Evolutionary conservation across 225 moss, liverwort and hornwort species (phyloP), one percentile per base, ranked within the genome.

Genomic region (Ulota crispa): DNA sequence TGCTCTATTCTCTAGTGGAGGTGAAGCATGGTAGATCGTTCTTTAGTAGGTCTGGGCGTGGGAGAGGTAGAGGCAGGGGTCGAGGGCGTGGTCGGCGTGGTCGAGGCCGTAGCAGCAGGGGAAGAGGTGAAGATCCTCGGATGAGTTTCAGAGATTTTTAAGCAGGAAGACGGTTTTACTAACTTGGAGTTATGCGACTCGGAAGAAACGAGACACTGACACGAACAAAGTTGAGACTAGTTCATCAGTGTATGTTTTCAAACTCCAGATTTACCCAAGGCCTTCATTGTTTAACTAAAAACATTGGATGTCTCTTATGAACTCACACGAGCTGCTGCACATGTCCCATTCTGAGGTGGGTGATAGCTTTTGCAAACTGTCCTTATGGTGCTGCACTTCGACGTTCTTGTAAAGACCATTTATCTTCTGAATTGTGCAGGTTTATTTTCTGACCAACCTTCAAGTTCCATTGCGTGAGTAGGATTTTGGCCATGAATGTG

Each of bases 61-160:
- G 95, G 19, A 85, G 95, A 80, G 95, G 93, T 42, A 77, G 92
- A 75, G 93, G 95, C 36, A 76, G 92, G 77, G 92, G 92, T 4
- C 81, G 89, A 60, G 91, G 95, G 32, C 91, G 94, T 54, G 86
- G 95, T 67, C 91, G 94, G n/a, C 86, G 91, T 36, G 88, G 93
- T 42, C 83, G 92, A 69, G 93, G 92, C 31, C 89, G 92, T 52
- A 90, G 92, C 70, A 80, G 92, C 70, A 80, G 92, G 80, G 92
- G 92, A 73, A 85, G 93, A 85, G 93, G 91, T 67, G 95, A 94
- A 84, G 95, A 99, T 54, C 94, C 95, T 74, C 91, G 94, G 13
- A 95, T 99, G 95, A 95, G 93, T 85, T 99, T 99, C 83, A 93
- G 96, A 80, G 98, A 99, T 85, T 99, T 99, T 54, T 99, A 78